These are phyloP conservation scores for Pythium chondricola DNA, from an alignment of 352 stramenopile species.

Conservation along the genomic window DNA sequence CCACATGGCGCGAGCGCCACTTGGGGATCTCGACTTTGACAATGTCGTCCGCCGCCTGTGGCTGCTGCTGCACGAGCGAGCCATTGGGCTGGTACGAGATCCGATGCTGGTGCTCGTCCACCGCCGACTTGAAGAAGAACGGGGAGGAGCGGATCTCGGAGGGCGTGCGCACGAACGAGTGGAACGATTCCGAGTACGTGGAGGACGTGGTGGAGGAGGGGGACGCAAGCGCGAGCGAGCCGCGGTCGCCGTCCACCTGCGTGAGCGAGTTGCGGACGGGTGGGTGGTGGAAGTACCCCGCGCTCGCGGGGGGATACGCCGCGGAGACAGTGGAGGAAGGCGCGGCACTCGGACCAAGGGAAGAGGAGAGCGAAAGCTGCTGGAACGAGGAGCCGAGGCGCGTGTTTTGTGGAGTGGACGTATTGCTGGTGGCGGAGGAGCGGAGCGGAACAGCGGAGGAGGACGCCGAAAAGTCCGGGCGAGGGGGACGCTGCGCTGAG, in stretches of 20 bases:
- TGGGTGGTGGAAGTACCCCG: constrained; percentile 17
- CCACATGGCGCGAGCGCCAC: constrained; percentile 58
- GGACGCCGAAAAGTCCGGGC: constrained; percentile 12
- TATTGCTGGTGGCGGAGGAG: not conserved
- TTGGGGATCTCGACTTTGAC: constrained; percentile 67
- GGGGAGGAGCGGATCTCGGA: constrained; percentile 15
- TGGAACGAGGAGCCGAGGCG: constrained; percentile 8
- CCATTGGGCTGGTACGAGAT: constrained; percentile 24
- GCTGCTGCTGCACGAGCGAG: constrained; percentile 13
- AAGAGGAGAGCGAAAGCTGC: constrained; percentile 16
- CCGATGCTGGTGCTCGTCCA: constrained; percentile 22
- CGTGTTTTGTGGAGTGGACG: not conserved
- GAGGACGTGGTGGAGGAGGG: constrained; percentile 18
- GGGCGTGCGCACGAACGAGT: constrained; percentile 14
- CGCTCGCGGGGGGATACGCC: constrained; percentile 22
- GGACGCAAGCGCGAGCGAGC: constrained; percentile 10
- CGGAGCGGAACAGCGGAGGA: not conserved
- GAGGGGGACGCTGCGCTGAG: not conserved
- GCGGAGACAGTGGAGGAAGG: constrained; percentile 16
- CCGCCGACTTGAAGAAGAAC: constrained; percentile 7
- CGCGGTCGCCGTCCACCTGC: constrained; percentile 15
- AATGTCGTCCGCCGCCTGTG: constrained; percentile 40
- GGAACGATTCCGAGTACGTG: constrained; percentile 19
- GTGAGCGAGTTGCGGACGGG: constrained; percentile 18
- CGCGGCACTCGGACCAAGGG: constrained; percentile 3